These are phyloP conservation scores for Suillus plorans DNA, from an alignment of 768 basidiomycete species.

Conservation along the genomic window DNA sequence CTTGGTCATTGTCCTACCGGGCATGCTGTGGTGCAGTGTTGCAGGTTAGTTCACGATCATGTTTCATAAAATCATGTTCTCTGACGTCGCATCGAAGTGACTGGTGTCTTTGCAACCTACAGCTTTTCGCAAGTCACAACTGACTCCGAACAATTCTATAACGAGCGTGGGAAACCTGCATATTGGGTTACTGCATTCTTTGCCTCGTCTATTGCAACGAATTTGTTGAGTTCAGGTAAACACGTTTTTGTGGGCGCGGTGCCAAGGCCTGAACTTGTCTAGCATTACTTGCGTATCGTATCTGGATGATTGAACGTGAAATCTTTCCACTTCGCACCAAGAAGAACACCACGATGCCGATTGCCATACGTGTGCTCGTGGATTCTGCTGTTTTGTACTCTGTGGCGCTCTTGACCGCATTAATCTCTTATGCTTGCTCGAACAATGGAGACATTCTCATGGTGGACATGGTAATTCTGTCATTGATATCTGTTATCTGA, in stretches of 20 bases:
- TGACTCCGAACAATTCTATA: background rate
- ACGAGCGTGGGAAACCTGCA: background rate
- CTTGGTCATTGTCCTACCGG: background rate
- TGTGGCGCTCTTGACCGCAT: background rate
- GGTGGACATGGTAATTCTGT: background rate
- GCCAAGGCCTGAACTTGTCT: background rate
- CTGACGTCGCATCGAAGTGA: background rate
- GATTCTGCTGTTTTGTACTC: background rate
- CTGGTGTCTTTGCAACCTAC: background rate
- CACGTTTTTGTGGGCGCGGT: background rate
- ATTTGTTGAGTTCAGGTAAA: background rate
- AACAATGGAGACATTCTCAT: background rate
- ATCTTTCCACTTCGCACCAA: background rate
- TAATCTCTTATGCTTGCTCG: background rate
- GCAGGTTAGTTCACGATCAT: background rate
- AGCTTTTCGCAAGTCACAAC: background rate
- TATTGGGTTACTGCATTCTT: background rate
- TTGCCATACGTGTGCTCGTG: background rate
- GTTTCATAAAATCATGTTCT: background rate
- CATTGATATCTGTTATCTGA: no score
- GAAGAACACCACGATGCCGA: background rate
- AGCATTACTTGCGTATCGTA: background rate
- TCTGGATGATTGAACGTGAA: background rate
- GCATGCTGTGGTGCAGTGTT: background rate
- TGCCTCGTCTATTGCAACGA: background rate